Conservation (phyloP, 345 rosid species). For the Ceriops zippeliana region DNA sequence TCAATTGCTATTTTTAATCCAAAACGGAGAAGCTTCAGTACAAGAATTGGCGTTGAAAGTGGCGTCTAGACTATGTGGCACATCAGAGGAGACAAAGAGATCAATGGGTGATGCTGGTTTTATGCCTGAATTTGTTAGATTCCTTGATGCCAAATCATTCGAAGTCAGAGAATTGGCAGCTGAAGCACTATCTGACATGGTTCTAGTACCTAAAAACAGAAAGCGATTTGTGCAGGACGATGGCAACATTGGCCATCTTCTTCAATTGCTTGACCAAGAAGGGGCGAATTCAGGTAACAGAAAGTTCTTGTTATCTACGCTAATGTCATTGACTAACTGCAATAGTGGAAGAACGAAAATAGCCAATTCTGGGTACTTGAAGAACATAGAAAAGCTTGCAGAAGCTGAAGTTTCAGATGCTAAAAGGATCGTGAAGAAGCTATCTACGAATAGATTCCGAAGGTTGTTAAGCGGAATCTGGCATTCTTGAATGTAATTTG, state of each 20-base stretch:
- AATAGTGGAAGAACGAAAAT: constrained; percentile 76
- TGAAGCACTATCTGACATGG: constrained; percentile 50
- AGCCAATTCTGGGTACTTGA: constrained; percentile 64
- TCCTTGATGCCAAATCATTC: constrained; percentile 71
- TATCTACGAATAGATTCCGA: constrained; percentile 67
- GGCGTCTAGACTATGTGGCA: constrained; percentile 50
- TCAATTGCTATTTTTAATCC: constrained; percentile 48
- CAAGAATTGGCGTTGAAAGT: constrained; percentile 78
- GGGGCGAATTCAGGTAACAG: constrained; percentile 56
- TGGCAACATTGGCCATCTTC: constrained; percentile 49
- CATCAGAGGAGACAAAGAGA: constrained; percentile 62
- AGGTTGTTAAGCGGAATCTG: constrained; percentile 73
- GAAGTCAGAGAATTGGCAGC: constrained; percentile 80
- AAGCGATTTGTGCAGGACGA: constrained; percentile 74
- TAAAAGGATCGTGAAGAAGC: constrained; percentile 71
- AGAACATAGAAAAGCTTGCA: constrained; percentile 80
- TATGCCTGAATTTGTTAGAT: constrained; percentile 67
- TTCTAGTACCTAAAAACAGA: constrained; percentile 58
- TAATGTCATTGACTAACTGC: constrained; percentile 68
- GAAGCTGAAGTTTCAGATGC: constrained; percentile 79
- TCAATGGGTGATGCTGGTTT: constrained; percentile 82
- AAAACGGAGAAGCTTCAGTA: constrained; percentile 60
- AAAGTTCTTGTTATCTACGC: constrained; percentile 58
- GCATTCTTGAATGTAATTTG: constrained; percentile 45
- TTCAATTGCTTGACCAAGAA: constrained; percentile 58